Conservation (phyloP, 495 filamentous ascomycete genomes). For the Trichocladium uniseriatum region DNA sequence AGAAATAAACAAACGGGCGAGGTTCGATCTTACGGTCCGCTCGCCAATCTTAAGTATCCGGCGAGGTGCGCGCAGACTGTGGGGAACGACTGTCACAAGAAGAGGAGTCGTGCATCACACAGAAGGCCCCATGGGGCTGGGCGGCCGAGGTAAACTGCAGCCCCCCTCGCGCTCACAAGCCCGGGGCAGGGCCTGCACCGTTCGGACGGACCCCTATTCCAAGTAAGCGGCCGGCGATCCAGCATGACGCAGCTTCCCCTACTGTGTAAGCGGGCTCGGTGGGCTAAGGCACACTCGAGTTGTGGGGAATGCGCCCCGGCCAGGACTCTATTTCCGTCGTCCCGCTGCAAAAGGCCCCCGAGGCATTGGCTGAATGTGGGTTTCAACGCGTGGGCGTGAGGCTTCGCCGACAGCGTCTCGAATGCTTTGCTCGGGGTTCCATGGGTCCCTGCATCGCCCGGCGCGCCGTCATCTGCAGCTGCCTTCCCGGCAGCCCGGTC, state of each 20-base stretch:
- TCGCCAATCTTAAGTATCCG: not conserved
- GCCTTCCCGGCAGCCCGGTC: too few relatives aligned
- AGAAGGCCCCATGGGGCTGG: not conserved
- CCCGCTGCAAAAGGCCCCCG: too few relatives aligned
- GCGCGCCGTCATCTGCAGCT: too few relatives aligned
- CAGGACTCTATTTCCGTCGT: too few relatives aligned
- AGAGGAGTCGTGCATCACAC: not conserved
- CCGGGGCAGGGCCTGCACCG: too few relatives aligned
- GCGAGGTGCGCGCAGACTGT: not conserved
- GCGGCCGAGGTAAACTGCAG: not conserved
- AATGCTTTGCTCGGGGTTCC: too few relatives aligned
- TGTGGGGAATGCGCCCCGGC: too few relatives aligned
- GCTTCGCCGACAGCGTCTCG: too few relatives aligned
- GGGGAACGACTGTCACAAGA: not conserved
- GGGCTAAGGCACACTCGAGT: too few relatives aligned
- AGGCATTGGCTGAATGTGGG: too few relatives aligned
- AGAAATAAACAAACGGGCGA: not conserved
- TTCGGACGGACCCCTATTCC: not conserved
- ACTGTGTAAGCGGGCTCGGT: not conserved
- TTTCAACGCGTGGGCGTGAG: too few relatives aligned
- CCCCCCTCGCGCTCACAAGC: not conserved
- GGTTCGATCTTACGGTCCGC: not conserved
- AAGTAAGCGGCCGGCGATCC: slow-evolving; percentile 1
- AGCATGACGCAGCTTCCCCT: slow-evolving; percentile 2
- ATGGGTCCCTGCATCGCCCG: too few relatives aligned